phyloP scores from a whole-genome alignment of 2,329 filamentous ascomycete species.

The Penicillium sp. region DNA sequence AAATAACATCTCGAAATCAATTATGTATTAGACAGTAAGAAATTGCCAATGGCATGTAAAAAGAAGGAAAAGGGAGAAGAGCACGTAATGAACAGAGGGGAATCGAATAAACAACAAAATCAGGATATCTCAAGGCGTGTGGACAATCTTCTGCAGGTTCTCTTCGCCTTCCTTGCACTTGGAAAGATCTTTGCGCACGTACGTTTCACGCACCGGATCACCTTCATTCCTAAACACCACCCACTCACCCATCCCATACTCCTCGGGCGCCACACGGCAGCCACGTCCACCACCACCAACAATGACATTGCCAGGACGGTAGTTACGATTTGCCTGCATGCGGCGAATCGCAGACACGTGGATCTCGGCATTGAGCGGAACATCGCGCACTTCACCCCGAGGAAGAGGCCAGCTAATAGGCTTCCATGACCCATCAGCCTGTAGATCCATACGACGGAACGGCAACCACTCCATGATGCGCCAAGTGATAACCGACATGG shows the following conservation, averaged over 20 bases:
- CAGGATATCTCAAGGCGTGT: not conserved
- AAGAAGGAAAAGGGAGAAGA: not conserved
- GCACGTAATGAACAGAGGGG: no score
- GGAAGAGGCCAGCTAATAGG: slow-evolving; percentile 80
- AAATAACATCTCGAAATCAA: not conserved
- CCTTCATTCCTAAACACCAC: slow-evolving; percentile 64
- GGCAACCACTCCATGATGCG: slow-evolving; percentile 80
- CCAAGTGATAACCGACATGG: slow-evolving; percentile 65
- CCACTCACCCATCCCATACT: slow-evolving; percentile 73
- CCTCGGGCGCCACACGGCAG: slow-evolving; percentile 59
- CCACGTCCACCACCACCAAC: slow-evolving; percentile 76
- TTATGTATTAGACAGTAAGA: slow-evolving; percentile 6
- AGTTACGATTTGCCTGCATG: slow-evolving; percentile 63
- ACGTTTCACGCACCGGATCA: slow-evolving; percentile 69
- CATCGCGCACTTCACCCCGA: slow-evolving; percentile 74
- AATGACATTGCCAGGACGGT: slow-evolving; percentile 78
- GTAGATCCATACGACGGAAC: slow-evolving; percentile 78
- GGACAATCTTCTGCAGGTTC: not conserved
- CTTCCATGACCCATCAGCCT: slow-evolving; percentile 71
- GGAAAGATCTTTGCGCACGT: slow-evolving; percentile 50
- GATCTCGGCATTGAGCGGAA: slow-evolving; percentile 68
- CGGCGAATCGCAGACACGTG: slow-evolving; percentile 74
- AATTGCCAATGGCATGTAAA: not conserved
- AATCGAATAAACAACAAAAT: not conserved
- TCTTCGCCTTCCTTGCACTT: slow-evolving; percentile 30